phyloP scores from a whole-genome alignment of 2,329 filamentous ascomycete genomes.

The Talaromyces sp. region DNA sequence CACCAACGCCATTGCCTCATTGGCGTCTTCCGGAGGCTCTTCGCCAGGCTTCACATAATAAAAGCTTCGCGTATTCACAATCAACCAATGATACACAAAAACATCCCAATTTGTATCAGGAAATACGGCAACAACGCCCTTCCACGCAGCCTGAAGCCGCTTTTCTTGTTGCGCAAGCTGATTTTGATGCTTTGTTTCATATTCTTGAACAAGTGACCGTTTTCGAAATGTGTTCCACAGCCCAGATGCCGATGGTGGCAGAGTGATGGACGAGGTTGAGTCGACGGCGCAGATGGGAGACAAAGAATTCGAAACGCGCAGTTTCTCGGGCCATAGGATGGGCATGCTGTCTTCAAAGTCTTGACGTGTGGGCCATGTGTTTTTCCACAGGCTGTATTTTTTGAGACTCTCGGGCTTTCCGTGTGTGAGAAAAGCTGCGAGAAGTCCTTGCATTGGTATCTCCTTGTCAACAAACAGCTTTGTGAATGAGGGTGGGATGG shows the following conservation, averaged over 20 bases:
- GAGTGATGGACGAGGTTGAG: constrained; percentile 11
- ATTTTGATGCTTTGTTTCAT: constrained; percentile 28
- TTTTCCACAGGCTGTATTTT: constrained; percentile 55
- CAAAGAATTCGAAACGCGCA: constrained; percentile 37
- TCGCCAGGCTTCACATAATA: constrained; percentile 46
- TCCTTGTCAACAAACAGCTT: constrained; percentile 44
- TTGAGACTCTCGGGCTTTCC: constrained; percentile 38
- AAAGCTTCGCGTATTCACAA: constrained; percentile 57
- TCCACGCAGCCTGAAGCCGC: constrained; percentile 50
- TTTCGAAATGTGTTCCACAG: constrained; percentile 26
- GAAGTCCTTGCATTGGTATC: constrained; percentile 62
- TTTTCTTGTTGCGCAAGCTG: constrained; percentile 46
- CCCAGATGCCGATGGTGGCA: constrained; percentile 34
- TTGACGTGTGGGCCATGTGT: constrained; percentile 57
- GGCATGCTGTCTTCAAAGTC: constrained; percentile 58
- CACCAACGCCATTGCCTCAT: constrained; percentile 42
- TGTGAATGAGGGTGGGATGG: constrained; percentile 50
- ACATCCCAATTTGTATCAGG: constrained; percentile 36
- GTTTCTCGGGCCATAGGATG: constrained; percentile 44
- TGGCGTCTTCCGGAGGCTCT: constrained; percentile 30
- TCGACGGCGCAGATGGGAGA: constrained; percentile 10
- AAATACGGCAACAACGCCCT: constrained; percentile 36
- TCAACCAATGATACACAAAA: constrained; percentile 54
- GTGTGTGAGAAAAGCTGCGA: constrained; percentile 63
- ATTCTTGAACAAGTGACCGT: constrained; percentile 26